Evolutionary conservation across 2,329 filamentous ascomycete species (phyloP).

Genomic region (Nigrograna mackinnonii): DNA sequence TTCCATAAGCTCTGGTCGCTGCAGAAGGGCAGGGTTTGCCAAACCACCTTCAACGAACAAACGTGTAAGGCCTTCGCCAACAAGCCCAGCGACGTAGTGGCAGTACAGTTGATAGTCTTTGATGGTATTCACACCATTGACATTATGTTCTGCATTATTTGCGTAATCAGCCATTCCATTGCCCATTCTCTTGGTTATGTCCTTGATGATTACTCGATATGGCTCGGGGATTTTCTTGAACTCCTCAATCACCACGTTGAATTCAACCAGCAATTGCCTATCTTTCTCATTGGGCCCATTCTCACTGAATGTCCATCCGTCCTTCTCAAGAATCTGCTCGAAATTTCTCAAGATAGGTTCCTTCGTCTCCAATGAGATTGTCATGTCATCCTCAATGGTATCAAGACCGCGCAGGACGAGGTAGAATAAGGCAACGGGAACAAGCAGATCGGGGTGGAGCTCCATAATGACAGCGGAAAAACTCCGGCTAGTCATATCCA

Average conservation of each 20-base stretch:
- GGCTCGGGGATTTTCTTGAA: constrained; percentile 84
- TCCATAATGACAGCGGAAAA: constrained; percentile 94
- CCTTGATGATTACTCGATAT: constrained; percentile 85
- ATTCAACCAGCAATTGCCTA: constrained; percentile 86
- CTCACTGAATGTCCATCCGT: constrained; percentile 88
- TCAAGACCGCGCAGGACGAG: constrained; percentile 88
- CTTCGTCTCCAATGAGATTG: constrained; percentile 78
- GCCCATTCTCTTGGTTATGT: constrained; percentile 93
- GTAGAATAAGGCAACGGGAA: constrained; percentile 91
- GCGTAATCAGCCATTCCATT: constrained; percentile 98
- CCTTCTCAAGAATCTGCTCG: constrained; percentile 73
- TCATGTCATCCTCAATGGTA: constrained; percentile 99
- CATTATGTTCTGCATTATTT: constrained; percentile 78
- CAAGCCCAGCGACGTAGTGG: constrained; percentile 97
- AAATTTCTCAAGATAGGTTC: constrained; percentile 85
- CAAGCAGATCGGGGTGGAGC: constrained; percentile 88
- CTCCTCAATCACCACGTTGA: constrained; percentile 83
- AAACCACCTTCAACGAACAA: constrained; percentile 87
- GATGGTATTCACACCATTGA: constrained; percentile 78
- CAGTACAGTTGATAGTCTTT: constrained; percentile 96
- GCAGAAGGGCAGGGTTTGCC: constrained; percentile 81
- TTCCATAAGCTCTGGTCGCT: constrained; percentile 80
- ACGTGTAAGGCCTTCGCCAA: constrained; percentile 88
- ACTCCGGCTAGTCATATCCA: constrained; percentile 88
- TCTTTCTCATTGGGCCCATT: constrained; percentile 95